phyloP scores from a whole-genome alignment of 208 protist genomes.

The Acanthamoeba sp. region DNA sequence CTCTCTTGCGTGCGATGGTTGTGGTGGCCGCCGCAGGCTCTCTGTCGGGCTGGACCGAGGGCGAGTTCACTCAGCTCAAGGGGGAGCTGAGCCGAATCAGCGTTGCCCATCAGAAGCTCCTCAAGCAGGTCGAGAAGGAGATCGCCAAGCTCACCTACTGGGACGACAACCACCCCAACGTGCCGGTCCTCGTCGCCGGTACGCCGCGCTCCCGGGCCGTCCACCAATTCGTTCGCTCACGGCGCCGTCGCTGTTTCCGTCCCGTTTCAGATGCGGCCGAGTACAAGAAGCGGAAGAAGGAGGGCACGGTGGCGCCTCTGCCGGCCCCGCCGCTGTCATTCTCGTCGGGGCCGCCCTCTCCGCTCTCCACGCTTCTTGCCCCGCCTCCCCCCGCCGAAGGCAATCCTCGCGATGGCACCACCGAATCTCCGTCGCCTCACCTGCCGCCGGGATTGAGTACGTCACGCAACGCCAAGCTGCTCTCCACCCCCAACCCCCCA shows the following conservation, averaged over 20 bases:
- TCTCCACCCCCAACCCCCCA: too few species aligned
- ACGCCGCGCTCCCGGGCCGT: neutral
- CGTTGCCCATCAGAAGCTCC: constrained; percentile 3
- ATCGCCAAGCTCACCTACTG: constrained; percentile 43
- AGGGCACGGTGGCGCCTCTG: neutral
- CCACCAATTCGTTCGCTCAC: too few species aligned
- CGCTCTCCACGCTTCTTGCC: neutral
- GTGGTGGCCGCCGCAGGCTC: too few species aligned
- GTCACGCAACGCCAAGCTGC: too few species aligned
- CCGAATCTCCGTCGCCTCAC: neutral
- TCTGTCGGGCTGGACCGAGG: neutral
- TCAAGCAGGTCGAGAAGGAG: constrained; percentile 60
- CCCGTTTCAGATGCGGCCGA: constrained; percentile 1
- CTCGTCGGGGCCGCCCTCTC: constrained; percentile 3
- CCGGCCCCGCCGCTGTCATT: neutral
- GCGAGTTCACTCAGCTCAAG: neutral
- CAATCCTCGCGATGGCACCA: constrained; percentile 35
- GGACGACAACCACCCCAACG: constrained; percentile 40
- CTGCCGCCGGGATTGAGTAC: constrained; percentile 40
- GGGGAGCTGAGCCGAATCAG: neutral
- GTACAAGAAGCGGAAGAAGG: constrained; percentile 37
- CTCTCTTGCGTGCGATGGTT: too few species aligned
- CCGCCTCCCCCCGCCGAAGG: neutral
- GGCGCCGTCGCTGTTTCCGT: too few species aligned
- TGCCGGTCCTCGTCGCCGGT: constrained; percentile 2